Evolutionary conservation across 2,329 filamentous ascomycete genomes (phyloP).

Genomic region (Fonsecaea erecta): DNA sequence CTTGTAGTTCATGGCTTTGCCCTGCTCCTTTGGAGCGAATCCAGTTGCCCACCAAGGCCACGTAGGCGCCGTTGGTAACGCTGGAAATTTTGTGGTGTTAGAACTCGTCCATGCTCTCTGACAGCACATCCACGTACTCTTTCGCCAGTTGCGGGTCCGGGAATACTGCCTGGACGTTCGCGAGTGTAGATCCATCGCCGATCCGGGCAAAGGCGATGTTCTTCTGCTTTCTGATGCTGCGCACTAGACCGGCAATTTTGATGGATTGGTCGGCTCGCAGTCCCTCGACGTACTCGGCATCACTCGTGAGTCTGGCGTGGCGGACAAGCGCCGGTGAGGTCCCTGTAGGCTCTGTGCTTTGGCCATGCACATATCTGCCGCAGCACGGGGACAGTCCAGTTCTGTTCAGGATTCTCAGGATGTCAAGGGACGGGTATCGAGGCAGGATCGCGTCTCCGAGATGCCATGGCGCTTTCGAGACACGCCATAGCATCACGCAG

Average conservation of each 20-base stretch:
- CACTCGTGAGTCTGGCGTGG: slow-evolving; percentile 21
- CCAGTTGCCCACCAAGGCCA: slow-evolving; percentile 79
- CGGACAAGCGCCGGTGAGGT: slow-evolving; percentile 6
- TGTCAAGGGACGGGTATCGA: slow-evolving; percentile 3
- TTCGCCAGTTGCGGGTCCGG: slow-evolving; percentile 68
- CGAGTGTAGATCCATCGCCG: slow-evolving; percentile 81
- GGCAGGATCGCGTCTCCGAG: slow-evolving; percentile 5
- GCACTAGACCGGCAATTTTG: slow-evolving; percentile 34
- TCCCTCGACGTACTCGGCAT: slow-evolving; percentile 2
- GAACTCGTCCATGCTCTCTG: slow-evolving; percentile 37
- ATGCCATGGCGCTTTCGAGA: slow-evolving; percentile 24
- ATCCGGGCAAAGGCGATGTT: slow-evolving; percentile 80
- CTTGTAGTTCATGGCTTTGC: slow-evolving; percentile 81
- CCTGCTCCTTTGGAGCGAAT: slow-evolving; percentile 65
- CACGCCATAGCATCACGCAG: slow-evolving; percentile 32
- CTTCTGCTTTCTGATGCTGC: slow-evolving; percentile 76
- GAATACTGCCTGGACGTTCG: slow-evolving; percentile 79
- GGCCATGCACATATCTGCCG: slow-evolving; percentile 8
- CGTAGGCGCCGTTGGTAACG: slow-evolving; percentile 78
- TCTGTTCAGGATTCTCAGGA: neutral
- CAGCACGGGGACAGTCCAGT: neutral
- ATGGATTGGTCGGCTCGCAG: slow-evolving; percentile 7
- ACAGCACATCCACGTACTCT: slow-evolving; percentile 62
- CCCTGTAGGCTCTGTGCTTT: neutral
- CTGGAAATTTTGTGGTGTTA: slow-evolving; percentile 54